Evolutionary conservation across 2,329 filamentous ascomycete genomes (phyloP), one percentile per base, ranked within the genome.

Genomic region (Basipetospora chlamydospora): DNA sequence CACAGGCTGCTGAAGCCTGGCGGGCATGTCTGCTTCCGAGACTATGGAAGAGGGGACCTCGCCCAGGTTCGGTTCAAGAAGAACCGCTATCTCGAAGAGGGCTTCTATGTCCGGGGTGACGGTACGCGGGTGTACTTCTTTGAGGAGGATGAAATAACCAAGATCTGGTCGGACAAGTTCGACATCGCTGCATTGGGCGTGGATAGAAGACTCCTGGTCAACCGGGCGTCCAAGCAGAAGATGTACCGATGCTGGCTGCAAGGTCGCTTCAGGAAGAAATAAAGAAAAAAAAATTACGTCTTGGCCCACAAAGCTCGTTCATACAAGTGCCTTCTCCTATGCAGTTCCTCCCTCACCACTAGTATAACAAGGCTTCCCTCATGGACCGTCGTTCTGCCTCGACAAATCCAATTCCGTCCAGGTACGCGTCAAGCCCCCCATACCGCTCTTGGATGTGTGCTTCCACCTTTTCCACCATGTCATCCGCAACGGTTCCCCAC

Each of bases 221-320:
- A 98, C 55, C 75, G 90, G 44, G 83, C 87, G 38, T 73, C 79
- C 50, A 80, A 86, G 59, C 65, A 94, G 33, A 98, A 96, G 61
- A 98, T 98, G 90, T 96, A 96, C 58, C 76, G 90, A 42, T 96
- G 88, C 63, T 98, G 90, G 86, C 73, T 92, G 54, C 84, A 92
- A 57, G 84, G 81, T 21, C 73, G 76, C 4, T 92, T 90, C 55
- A 73, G 67, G 49, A 88, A 87, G 60, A 67, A 64, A 61, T 68
- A 63, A 40, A 37, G 4, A 41, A 42, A 30, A 40, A 18, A 38
- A 39, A 21, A 37, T 26, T 15, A 35, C n/a, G n/a, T n/a, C n/a
- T n/a, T n/a, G n/a, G n/a, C n/a, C n/a, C 26, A 31, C 15, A 26
- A 33, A 28, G 9, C 2, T 25, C 12, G 13, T 12, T n/a, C n/a